Percentiles rank a stretch among this genome's conserved stretches.
Evolutionary conservation across 805 yeast genomes (phyloP).

Genomic region (Candida verbasci): DNA sequence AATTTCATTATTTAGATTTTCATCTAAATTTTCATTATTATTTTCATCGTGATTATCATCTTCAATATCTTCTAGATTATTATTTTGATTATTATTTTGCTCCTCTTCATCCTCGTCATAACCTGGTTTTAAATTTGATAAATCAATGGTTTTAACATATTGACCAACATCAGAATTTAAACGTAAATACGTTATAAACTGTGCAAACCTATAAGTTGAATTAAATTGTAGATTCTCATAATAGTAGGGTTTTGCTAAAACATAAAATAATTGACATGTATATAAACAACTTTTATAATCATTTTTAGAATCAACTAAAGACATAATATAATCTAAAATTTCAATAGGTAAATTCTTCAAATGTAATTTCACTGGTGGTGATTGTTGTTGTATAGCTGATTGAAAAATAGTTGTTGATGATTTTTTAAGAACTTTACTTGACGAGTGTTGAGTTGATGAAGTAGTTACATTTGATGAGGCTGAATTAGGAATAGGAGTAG

Average conservation of each 20-base stretch:
- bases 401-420: background rate
- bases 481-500: background rate
- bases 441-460: constrained; percentile 1
- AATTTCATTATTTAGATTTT: constrained; percentile 10
- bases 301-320: constrained; percentile 29
- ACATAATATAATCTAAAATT: constrained; percentile 34
- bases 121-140: constrained; percentile 44
- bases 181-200: constrained; percentile 67
- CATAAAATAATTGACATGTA: constrained; percentile 48
- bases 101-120: constrained; percentile 18
- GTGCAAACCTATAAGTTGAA: constrained; percentile 77
- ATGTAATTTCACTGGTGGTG: constrained; percentile 11
- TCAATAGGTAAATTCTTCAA: constrained; percentile 40
- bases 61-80: constrained; percentile 3
- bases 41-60: background rate
- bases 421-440: background rate
- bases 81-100: background rate
- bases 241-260: constrained; percentile 48
- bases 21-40: background rate
- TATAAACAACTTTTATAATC: constrained; percentile 40
- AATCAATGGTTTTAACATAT: constrained; percentile 53
- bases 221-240: constrained; percentile 54
- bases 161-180: constrained; percentile 51
- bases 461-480: constrained; percentile 3
- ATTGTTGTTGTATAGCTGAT: background rate